Evolutionary conservation across 1,284 basidiomycete species (phyloP).

Genomic region (Irpex sp.): DNA sequence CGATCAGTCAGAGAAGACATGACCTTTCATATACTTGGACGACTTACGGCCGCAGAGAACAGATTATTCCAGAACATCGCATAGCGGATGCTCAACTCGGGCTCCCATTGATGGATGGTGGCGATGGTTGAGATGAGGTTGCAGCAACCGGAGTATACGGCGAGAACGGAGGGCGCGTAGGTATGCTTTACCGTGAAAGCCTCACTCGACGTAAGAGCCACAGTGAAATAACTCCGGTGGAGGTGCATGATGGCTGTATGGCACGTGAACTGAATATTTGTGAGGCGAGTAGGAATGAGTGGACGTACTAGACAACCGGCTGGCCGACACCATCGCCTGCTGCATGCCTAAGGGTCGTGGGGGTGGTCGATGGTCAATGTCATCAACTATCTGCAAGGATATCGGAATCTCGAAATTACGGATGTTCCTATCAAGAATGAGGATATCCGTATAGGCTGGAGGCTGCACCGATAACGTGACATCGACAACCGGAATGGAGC

Average conservation of each 20-base stretch:
- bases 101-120: slow-evolving; percentile 51
- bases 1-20: not conserved
- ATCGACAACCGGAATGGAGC: slow-evolving; percentile 26
- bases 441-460: slow-evolving; percentile 25
- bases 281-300: not conserved
- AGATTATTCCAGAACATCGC: slow-evolving; percentile 66
- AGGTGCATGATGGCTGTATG: slow-evolving; percentile 60
- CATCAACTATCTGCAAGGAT: slow-evolving; percentile 19
- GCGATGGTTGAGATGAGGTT: slow-evolving; percentile 53
- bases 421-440: slow-evolving; percentile 24
- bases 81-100: slow-evolving; percentile 49
- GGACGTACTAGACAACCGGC: slow-evolving; percentile 54
- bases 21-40: slow-evolving; percentile 7
- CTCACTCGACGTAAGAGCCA: slow-evolving; percentile 61
- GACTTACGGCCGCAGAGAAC: slow-evolving; percentile 57
- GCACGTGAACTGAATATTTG: slow-evolving; percentile 5
- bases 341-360: slow-evolving; percentile 23
- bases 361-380: slow-evolving; percentile 18
- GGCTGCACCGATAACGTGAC: slow-evolving; percentile 19
- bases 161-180: slow-evolving; percentile 60
- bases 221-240: slow-evolving; percentile 67
- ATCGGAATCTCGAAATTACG: slow-evolving; percentile 26
- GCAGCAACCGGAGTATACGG: slow-evolving; percentile 54
- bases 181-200: slow-evolving; percentile 56
- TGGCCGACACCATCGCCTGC: slow-evolving; percentile 31